These are phyloP conservation scores for Hura crepitans DNA, from an alignment of 441 rosid genomes.

Conservation along the genomic window DNA sequence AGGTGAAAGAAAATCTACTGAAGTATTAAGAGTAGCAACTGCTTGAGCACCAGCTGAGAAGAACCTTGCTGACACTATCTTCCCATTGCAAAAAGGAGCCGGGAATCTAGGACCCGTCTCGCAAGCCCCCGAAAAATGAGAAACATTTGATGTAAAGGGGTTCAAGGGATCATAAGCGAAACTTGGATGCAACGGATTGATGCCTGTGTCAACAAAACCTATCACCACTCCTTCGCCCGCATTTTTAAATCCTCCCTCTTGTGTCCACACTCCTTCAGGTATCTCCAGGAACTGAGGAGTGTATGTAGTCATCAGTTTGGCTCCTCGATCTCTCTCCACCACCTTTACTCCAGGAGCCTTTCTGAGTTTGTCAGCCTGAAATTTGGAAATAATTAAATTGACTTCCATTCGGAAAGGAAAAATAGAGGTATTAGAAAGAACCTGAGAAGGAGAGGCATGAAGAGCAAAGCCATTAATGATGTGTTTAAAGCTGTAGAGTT, in stretches of 20 bases:
- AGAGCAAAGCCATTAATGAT: conserved; percentile 62
- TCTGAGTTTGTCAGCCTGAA: conserved; percentile 65
- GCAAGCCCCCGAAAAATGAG: conserved; percentile 69
- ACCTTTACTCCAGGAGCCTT: conserved; percentile 45
- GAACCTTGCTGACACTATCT: conserved; percentile 70
- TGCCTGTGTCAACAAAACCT: conserved; percentile 81
- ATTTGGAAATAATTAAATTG: neutral
- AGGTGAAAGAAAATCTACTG: conserved; percentile 76
- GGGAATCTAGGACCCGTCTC: conserved; percentile 72
- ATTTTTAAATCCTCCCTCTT: conserved; percentile 36
- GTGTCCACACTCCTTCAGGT: conserved; percentile 53
- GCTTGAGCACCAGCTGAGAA: conserved; percentile 84
- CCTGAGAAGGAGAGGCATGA: conserved; percentile 36
- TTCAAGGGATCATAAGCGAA: conserved; percentile 40
- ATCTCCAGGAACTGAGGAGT: conserved; percentile 68
- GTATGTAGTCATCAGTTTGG: conserved; percentile 79
- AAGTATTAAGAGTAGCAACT: conserved; percentile 44
- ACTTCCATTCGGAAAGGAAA: neutral
- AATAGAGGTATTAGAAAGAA: conserved; percentile 3
- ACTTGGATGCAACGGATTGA: conserved; percentile 74
- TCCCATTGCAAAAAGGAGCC: conserved; percentile 59
- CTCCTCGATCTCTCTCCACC: conserved; percentile 86
- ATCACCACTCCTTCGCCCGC: conserved; percentile 80
- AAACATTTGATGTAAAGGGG: conserved; percentile 38
- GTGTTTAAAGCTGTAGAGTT: conserved; percentile 82